Conservation (phyloP, 495 filamentous ascomycete genomes). For the Penicillium odoratum region DNA sequence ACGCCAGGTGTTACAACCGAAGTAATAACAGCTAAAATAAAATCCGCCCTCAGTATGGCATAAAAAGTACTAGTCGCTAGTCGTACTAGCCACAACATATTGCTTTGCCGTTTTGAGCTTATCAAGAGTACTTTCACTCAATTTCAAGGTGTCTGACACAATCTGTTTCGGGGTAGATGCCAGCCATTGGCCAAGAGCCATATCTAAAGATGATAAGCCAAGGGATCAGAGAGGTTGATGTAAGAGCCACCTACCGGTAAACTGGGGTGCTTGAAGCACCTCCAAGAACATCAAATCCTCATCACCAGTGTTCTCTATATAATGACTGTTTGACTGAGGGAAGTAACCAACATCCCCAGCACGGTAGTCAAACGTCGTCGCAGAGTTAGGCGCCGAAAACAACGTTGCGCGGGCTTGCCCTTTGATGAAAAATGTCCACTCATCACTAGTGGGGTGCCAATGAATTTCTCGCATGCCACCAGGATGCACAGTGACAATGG, state of each 20-base stretch:
- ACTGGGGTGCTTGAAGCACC: slow-evolving; percentile 65
- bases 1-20: too few relatives aligned
- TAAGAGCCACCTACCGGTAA: slow-evolving; percentile 46
- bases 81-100: slow-evolving; percentile 51
- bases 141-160: slow-evolving; percentile 61
- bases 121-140: slow-evolving; percentile 54
- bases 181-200: slow-evolving; percentile 65
- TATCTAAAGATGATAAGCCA: slow-evolving; percentile 37
- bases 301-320: slow-evolving; percentile 71
- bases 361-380: slow-evolving; percentile 72
- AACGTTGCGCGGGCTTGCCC: slow-evolving; percentile 68
- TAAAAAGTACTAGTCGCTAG: background rate
- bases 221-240: background rate
- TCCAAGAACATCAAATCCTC: slow-evolving; percentile 70
- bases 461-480: slow-evolving; percentile 78
- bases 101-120: slow-evolving; percentile 62
- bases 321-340: slow-evolving; percentile 63
- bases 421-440: slow-evolving; percentile 75
- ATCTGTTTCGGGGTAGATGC: slow-evolving; percentile 63
- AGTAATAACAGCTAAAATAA: too few relatives aligned
- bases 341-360: slow-evolving; percentile 75
- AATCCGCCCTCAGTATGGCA: background rate
- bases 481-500: slow-evolving; percentile 64
- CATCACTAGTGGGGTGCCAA: slow-evolving; percentile 74
- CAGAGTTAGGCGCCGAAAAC: slow-evolving; percentile 55